These are phyloP conservation scores for Gliomastix tumulicola DNA, from an alignment of 2,329 filamentous ascomycete genomes.

Conservation along the genomic window DNA sequence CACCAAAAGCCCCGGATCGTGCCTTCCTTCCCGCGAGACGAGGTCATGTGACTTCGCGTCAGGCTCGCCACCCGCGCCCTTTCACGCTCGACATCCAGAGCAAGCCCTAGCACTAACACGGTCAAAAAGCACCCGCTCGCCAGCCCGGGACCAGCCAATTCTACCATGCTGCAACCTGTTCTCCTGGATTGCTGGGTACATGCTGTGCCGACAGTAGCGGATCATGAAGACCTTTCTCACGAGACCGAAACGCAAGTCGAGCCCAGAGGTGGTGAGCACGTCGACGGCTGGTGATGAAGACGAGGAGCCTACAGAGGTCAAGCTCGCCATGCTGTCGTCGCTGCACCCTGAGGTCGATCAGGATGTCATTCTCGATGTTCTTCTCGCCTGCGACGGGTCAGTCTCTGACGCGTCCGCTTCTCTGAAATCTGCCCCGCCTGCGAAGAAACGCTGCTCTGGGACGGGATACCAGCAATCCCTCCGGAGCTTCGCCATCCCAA, in stretches of 20 bases:
- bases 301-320: conserved; percentile 82
- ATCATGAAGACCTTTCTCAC: conserved; percentile 53
- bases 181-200: too few species aligned
- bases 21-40: too few species aligned
- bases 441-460: conserved; percentile 24
- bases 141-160: background rate
- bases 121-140: too few species aligned
- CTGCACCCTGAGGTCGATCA: conserved; percentile 60
- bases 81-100: conserved; percentile 1
- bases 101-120: too few species aligned
- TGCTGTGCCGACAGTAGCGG: too few species aligned
- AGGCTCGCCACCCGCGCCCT: conserved; percentile 9
- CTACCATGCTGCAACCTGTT: too few species aligned
- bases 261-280: conserved; percentile 12
- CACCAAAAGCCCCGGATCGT: too few species aligned
- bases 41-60: conserved; percentile 8
- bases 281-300: conserved; percentile 3
- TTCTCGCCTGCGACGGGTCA: conserved; percentile 72
- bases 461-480: conserved; percentile 59
- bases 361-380: conserved; percentile 66
- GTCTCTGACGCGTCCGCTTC: conserved; percentile 57
- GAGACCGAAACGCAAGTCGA: conserved; percentile 42
- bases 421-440: conserved; percentile 28
- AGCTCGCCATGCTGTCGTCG: conserved; percentile 77
- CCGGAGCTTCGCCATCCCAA: conserved; percentile 34